A percentile compares a stretch with the other conserved stretches of the same genome.
Evolutionary conservation across 805 yeast species (phyloP).

Genomic region (Pichia heedii): DNA sequence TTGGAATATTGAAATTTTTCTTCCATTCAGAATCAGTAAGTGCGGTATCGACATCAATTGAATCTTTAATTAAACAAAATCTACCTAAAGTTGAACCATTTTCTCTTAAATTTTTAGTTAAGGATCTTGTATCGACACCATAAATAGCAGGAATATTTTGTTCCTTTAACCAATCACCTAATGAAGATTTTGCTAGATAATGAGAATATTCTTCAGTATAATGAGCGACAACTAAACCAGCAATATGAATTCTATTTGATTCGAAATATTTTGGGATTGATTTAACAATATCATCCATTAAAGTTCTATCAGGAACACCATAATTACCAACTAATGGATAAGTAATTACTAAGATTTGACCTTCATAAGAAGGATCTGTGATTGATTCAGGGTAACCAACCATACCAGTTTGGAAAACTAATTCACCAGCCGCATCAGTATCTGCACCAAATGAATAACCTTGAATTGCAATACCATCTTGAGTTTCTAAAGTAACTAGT

Average conservation of each 20-base stretch:
- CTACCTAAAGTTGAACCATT: constrained; percentile 92
- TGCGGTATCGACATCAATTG: constrained; percentile 9
- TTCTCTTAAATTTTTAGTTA: constrained; percentile 88
- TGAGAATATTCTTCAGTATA: constrained; percentile 96
- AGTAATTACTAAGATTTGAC: constrained; percentile 94
- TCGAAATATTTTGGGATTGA: constrained; percentile 88
- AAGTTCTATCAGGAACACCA: constrained; percentile 91
- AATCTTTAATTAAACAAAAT: constrained; percentile 50
- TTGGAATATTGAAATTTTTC: constrained; percentile 60
- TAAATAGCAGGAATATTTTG: constrained; percentile 93
- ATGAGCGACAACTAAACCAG: constrained; percentile 94
- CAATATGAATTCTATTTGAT: constrained; percentile 84
- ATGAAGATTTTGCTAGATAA: constrained; percentile 82
- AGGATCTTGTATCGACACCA: constrained; percentile 94
- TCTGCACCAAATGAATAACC: constrained; percentile 98
- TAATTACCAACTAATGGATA: constrained; percentile 97
- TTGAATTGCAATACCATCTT: constrained; percentile 76
- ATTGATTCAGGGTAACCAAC: constrained; percentile 98
- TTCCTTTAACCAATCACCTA: constrained; percentile 88
- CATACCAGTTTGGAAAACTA: constrained; percentile 99
- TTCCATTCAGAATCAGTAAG: constrained; percentile 38
- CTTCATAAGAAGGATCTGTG: constrained; percentile 97
- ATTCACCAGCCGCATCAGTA: constrained; percentile 84
- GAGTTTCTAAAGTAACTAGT: constrained; percentile 79
- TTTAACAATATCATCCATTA: constrained; percentile 64